A percentile compares a stretch with the other conserved stretches of the same genome.
Evolutionary conservation across 495 filamentous ascomycete species (phyloP).

Genomic region (Penicillium manginii): DNA sequence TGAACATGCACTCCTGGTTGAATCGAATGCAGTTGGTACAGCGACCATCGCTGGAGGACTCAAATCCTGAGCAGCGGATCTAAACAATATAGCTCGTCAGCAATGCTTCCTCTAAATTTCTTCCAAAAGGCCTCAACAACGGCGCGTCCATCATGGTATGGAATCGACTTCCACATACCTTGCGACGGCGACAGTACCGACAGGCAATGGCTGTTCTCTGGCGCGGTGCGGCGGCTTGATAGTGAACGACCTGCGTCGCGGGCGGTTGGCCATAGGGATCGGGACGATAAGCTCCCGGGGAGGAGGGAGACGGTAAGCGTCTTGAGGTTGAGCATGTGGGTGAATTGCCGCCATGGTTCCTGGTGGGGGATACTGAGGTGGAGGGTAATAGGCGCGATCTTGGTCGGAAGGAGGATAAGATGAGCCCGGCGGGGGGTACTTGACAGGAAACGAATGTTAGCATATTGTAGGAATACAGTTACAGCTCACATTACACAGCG

Average conservation of each 20-base stretch:
- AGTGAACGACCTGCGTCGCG: conserved; percentile 50
- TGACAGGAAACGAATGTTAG: not conserved
- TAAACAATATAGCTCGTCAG: conserved; percentile 33
- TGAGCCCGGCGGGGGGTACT: conserved; percentile 41
- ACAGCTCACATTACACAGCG: not conserved
- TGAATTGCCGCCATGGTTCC: conserved; percentile 48
- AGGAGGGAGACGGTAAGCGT: conserved; percentile 45
- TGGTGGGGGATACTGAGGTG: conserved; percentile 43
- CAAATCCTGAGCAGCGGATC: conserved; percentile 87
- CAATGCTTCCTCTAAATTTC: not conserved
- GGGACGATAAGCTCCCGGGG: conserved; percentile 47
- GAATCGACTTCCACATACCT: conserved; percentile 54
- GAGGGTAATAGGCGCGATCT: conserved; percentile 45
- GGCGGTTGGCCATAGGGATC: conserved; percentile 52
- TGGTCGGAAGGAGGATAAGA: conserved; percentile 38
- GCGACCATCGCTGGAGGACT: conserved; percentile 73
- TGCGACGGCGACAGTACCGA: conserved; percentile 78
- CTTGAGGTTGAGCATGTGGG: conserved; percentile 38
- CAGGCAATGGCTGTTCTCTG: conserved; percentile 87
- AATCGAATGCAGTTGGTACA: conserved; percentile 82
- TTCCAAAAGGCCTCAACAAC: not conserved
- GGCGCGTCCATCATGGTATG: not conserved
- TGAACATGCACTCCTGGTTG: conserved; percentile 86
- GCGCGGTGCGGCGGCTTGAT: conserved; percentile 70
- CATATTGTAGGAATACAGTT: not conserved